Base-by-base conservation (phyloP, 2,329 filamentous ascomycete genomes). In the Neoscytalidium dimidiatum region DNA sequence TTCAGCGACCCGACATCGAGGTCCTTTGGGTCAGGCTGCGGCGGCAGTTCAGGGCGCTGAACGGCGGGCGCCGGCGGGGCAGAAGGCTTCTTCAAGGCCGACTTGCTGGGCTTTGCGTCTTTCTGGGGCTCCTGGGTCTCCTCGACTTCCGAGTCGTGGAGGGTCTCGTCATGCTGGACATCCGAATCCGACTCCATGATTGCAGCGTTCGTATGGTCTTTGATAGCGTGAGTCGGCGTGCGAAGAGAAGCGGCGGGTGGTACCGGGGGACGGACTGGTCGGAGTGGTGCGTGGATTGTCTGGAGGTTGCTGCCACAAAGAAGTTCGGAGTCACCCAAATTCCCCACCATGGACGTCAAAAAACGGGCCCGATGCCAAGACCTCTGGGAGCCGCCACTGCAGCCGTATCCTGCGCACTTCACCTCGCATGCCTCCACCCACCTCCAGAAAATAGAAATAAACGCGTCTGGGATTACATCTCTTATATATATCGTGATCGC, bases 21-120 rank as follows among this genome's bases (percentile, higher is more conserved):
- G 72, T 93, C 90, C 78, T 90, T 88, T 73, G 95, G 92, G 71
- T 99, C 92, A 70, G 95, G 96, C 84, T 99, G 95, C 72, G 93
- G 92, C 73, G 95, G 95, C 66, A 92, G 84, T 68, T 84, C 83
- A 69, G 90, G 89, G 72, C 86, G 82, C 73, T 86, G 84, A 64
- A 88, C 80, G 66, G 83, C 84, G n/a, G 63, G 63, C 11, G 56
- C 63, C 66, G 83, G 84, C 35, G 52, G 29, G 66, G 85, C 82
- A 70, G 88, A 85, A 64, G 84, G 79, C 81, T 93, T 93, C 86
- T 97, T 97, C 80, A 98, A 82, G 28, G 92, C 89, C 51, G 94
- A 92, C 86, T 96, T 96, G 57, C 41, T 29, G 49, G 61, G 61
- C 61, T 64, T 64, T 26, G 38, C 51, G 41, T 48, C 51, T 74